These are phyloP conservation scores for Parachaetomium inaequale DNA, from an alignment of 495 filamentous ascomycete species.

Conservation along the genomic window DNA sequence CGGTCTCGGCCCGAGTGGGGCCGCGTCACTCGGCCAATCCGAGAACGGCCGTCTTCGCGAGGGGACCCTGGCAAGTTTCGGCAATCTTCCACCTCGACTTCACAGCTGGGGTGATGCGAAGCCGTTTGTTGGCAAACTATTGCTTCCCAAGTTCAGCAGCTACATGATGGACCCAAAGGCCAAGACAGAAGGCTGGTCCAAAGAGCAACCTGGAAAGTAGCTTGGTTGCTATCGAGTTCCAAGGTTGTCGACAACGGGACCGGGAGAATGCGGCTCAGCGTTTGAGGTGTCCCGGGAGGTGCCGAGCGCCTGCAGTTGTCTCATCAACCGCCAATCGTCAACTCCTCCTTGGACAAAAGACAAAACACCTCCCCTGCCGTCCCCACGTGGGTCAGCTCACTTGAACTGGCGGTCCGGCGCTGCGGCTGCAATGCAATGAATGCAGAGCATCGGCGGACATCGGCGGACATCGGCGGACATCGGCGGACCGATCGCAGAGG, in stretches of 20 bases:
- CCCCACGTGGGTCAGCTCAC: constrained; percentile 16
- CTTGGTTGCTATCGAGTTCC: background rate
- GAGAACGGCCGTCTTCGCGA: background rate
- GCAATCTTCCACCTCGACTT: background rate
- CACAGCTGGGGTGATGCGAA: background rate
- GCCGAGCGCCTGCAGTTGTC: background rate
- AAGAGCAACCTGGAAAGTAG: background rate
- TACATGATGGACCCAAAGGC: too few relatives aligned
- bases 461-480: background rate
- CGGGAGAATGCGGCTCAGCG: constrained; percentile 6
- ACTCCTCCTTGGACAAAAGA: background rate
- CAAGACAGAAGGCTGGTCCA: background rate
- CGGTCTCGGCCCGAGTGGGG: constrained; percentile 13
- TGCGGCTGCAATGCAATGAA: constrained; percentile 3
- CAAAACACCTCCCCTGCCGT: constrained; percentile 4
- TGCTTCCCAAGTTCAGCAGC: background rate
- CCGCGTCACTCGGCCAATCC: constrained; percentile 1
- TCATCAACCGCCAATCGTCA: constrained; percentile 1
- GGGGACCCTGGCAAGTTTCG: background rate
- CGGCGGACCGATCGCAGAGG: constrained; percentile 8
- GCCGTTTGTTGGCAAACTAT: background rate
- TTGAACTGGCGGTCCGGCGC: constrained; percentile 6
- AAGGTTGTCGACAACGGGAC: background rate
- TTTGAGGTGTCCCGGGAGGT: background rate
- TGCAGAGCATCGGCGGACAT: too few relatives aligned